Percentiles rank a stretch among this genome's conserved stretches.
phyloP scores from a whole-genome alignment of 2,329 filamentous ascomycete species.

The Hawksworthiomyces lignivorus region DNA sequence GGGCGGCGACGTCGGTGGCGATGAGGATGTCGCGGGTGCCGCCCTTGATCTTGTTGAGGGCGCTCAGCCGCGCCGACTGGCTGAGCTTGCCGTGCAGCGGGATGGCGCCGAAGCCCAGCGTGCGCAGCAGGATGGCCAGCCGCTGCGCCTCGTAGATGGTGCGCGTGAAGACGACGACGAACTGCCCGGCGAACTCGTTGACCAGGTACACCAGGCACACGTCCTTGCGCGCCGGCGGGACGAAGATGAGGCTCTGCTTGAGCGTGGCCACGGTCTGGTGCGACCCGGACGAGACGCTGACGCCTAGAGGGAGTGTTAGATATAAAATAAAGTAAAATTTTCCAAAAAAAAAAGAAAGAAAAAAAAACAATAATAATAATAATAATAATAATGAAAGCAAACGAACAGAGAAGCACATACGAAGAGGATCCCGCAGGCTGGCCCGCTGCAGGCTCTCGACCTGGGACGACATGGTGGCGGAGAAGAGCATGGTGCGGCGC shows the following conservation, averaged over 20 bases:
- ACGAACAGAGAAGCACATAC: not conserved
- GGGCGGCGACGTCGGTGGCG: slow-evolving; percentile 87
- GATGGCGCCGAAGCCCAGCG: slow-evolving; percentile 82
- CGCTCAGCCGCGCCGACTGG: slow-evolving; percentile 78
- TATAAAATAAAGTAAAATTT: not conserved
- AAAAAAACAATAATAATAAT: no score
- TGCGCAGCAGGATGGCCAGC: slow-evolving; percentile 71
- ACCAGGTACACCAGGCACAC: slow-evolving; percentile 79
- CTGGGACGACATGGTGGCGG: slow-evolving; percentile 80
- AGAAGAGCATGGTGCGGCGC: slow-evolving; percentile 66
- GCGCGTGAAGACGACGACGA: slow-evolving; percentile 81
- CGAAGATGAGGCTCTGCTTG: slow-evolving; percentile 77
- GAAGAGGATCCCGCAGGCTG: slow-evolving; percentile 58
- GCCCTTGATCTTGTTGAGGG: slow-evolving; percentile 82
- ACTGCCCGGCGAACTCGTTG: slow-evolving; percentile 81
- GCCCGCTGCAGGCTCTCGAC: slow-evolving; percentile 89
- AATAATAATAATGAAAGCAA: no score
- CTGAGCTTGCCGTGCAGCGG: slow-evolving; percentile 88
- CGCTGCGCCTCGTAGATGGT: slow-evolving; percentile 90
- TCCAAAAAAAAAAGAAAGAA: no score
- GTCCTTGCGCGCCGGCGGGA: slow-evolving; percentile 83
- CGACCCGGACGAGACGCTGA: slow-evolving; percentile 73
- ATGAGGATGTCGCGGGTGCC: slow-evolving; percentile 79
- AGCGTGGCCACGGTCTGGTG: slow-evolving; percentile 90
- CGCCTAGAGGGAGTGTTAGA: slow-evolving; percentile 43